Conservation (phyloP, 441 rosid genomes). For the Populus hybrid region DNA sequence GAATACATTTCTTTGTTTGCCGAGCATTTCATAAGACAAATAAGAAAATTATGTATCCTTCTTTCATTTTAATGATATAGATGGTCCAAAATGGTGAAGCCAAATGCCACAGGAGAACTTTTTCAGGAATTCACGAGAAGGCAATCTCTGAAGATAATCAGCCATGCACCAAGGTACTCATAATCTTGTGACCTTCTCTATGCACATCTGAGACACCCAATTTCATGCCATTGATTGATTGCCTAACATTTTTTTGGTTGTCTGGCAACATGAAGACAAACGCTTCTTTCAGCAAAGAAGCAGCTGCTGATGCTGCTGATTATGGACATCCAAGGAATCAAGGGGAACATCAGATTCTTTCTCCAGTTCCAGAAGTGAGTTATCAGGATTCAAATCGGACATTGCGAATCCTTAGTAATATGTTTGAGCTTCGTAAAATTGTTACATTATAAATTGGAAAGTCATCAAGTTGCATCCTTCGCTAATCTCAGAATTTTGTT, state of each 20-base stretch:
- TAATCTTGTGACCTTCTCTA: background rate
- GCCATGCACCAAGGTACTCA: conserved; percentile 33
- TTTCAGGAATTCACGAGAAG: conserved; percentile 59
- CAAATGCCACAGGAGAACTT: conserved; percentile 44
- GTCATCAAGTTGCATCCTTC: background rate
- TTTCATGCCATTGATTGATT: background rate
- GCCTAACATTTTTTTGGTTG: background rate
- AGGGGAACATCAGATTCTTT: conserved; percentile 12
- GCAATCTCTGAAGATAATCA: conserved; percentile 45
- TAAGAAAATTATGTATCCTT: background rate
- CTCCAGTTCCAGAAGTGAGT: conserved; percentile 41
- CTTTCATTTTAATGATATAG: conserved; percentile 26
- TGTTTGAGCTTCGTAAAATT: background rate
- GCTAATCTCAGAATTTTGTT: background rate
- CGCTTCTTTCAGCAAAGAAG: conserved; percentile 24
- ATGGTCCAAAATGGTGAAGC: conserved; percentile 76
- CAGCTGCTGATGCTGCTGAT: conserved; percentile 14
- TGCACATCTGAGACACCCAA: background rate
- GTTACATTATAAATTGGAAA: background rate
- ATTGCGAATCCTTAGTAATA: background rate
- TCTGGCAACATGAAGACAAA: conserved; percentile 31
- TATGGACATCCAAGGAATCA: background rate
- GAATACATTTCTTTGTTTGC: background rate
- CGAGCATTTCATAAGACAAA: background rate
- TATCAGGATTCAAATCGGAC: background rate